These are phyloP conservation scores for Epichloe gansuensis DNA, from an alignment of 2,329 filamentous ascomycete species.

Conservation along the genomic window DNA sequence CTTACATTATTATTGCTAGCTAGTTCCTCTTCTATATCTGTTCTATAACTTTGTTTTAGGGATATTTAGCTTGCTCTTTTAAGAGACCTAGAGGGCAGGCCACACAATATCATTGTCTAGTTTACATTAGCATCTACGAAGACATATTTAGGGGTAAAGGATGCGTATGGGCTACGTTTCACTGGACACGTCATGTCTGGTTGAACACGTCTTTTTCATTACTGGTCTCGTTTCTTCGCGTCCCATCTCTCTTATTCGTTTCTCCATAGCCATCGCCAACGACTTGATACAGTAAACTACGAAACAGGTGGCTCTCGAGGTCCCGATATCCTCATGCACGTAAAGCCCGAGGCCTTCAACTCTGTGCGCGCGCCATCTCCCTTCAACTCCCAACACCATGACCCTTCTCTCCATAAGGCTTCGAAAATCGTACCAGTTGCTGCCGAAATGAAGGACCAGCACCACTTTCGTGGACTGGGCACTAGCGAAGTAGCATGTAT, in stretches of 20 bases:
- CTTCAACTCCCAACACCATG: not conserved
- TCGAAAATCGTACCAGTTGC: not conserved
- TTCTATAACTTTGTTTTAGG: too few relatives aligned
- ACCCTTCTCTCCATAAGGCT: not conserved
- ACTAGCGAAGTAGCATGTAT: not conserved
- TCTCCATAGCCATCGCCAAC: not conserved
- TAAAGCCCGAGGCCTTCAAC: not conserved
- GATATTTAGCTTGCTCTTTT: too few relatives aligned
- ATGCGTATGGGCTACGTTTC: too few relatives aligned
- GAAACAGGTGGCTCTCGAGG: not conserved
- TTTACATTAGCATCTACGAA: too few relatives aligned
- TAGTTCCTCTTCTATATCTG: too few relatives aligned
- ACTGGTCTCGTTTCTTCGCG: not conserved
- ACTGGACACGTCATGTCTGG: not conserved
- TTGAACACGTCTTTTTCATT: not conserved
- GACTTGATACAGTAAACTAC: not conserved
- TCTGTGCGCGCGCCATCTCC: not conserved
- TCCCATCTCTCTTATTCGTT: not conserved
- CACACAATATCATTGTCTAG: too few relatives aligned
- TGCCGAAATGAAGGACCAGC: not conserved
- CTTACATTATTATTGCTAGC: too few relatives aligned
- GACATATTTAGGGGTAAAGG: too few relatives aligned
- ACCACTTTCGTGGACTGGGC: not conserved
- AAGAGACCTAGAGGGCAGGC: too few relatives aligned
- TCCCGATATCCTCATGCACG: not conserved